Evolutionary conservation across 352 stramenopile genomes (phyloP).

Genomic region (Halophytophthora polymorphica): DNA sequence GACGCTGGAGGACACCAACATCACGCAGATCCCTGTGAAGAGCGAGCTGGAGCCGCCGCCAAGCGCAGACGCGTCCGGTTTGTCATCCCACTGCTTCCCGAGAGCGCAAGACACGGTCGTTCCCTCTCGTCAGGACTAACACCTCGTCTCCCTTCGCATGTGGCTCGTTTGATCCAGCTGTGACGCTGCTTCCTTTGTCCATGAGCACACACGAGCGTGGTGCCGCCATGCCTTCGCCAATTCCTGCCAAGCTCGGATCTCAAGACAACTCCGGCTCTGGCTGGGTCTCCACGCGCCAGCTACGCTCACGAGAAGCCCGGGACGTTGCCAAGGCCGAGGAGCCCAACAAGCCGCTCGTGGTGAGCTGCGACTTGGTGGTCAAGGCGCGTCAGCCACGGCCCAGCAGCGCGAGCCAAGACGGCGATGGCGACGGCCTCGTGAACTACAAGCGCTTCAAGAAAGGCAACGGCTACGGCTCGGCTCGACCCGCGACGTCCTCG

Average conservation of each 20-base stretch:
- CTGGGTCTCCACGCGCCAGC: conserved; percentile 33
- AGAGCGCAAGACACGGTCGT: no score
- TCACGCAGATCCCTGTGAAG: conserved; percentile 19
- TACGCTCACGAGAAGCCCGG: conserved; percentile 26
- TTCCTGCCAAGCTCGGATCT: conserved; percentile 1
- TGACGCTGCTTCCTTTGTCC: no score
- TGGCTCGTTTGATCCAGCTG: not conserved
- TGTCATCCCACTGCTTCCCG: no score
- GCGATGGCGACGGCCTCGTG: conserved; percentile 12
- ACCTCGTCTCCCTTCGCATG: not conserved
- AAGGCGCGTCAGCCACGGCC: conserved; percentile 21
- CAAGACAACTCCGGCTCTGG: not conserved
- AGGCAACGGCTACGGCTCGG: conserved; percentile 44
- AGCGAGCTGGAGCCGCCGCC: conserved; percentile 1
- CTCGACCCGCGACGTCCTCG: conserved; percentile 34
- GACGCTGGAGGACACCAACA: conserved; percentile 19
- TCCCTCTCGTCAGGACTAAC: no score
- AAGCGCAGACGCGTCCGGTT: no score
- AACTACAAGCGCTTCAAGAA: conserved; percentile 89
- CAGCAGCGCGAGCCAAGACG: not conserved
- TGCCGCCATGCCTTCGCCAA: not conserved
- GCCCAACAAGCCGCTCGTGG: conserved; percentile 37
- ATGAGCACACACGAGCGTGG: not conserved
- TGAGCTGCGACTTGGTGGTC: conserved; percentile 53
- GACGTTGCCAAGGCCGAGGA: conserved; percentile 21